Base-by-base conservation (phyloP, 164 flowering plant genomes). In the Stephania japonica region DNA sequence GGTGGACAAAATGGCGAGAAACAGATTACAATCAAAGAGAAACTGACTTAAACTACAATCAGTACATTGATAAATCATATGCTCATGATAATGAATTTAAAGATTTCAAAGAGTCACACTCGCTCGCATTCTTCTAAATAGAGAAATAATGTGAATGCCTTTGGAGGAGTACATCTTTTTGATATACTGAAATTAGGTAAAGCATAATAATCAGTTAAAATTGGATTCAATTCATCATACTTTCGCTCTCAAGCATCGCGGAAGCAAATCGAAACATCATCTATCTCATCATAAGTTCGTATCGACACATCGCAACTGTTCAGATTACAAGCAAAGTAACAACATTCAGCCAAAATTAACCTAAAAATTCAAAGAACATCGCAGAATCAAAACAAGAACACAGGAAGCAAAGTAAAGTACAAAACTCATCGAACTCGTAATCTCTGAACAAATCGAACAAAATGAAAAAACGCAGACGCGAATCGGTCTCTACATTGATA, bases 401-500 rank as follows among this genome's bases (percentile, higher is more conserved):
- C 1, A 59, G 5, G 23, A 59, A 59, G 10, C 38, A 59, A 59
- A 59, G 24, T n/a, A 59, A 59, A 59, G 64, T 59, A 21, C 64
- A 21, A 59, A 59, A 59, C 24, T 59, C 64, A 59, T 6, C 2
- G 12, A 25, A 24, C 11, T 26, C 16, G 0, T 38, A 25, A 64
- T 7, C 67, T 64, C 38, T 11, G 5, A 26, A 24, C 14, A 64
- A 26, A 64, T 64, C 41, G 21, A 25, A 3, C 21, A 5, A 8
- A 70, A 25, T 9, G 42, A 69, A 11, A 38, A 56, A 44, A 65
- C n/a, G 42, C 32, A 64, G 19, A 67, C 3, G 42, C 65, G 43
- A 76, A 59, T 47, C 53, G 16, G 3, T 70, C 73, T 32, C 67
- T 42, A 72, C 69, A 71, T 72, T 42, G 11, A 10, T 19, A 42